Evolutionary conservation across 2,329 filamentous ascomycete species (phyloP).

Genomic region (Thielaviopsis euricoi): DNA sequence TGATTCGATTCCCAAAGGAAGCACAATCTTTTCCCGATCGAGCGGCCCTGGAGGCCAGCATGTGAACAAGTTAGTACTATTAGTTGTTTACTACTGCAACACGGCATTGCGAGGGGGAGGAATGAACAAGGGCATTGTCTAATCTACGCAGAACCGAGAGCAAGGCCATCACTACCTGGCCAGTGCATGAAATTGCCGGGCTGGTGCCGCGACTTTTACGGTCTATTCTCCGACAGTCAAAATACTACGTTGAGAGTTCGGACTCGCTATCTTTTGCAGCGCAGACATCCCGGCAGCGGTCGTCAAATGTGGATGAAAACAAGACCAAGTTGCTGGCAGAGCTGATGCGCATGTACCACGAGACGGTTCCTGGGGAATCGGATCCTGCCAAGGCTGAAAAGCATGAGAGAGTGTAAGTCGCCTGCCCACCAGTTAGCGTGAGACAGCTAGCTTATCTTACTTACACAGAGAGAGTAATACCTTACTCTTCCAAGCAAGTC

Average conservation of each 20-base stretch:
- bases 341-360: slow-evolving; percentile 29
- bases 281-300: slow-evolving; percentile 35
- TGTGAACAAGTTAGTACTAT: slow-evolving; percentile 39
- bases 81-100: no score
- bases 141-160: slow-evolving; percentile 34
- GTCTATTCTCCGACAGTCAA: slow-evolving; percentile 29
- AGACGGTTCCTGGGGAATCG: slow-evolving; percentile 29
- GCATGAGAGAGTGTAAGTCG: slow-evolving; percentile 29
- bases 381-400: slow-evolving; percentile 31
- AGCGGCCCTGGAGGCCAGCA: slow-evolving; percentile 46
- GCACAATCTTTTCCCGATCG: slow-evolving; percentile 38
- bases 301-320: slow-evolving; percentile 37
- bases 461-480: no score
- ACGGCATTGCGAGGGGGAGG: no score
- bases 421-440: no score
- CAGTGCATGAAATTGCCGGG: slow-evolving; percentile 28
- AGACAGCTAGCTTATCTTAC: neutral
- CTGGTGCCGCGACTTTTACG: slow-evolving; percentile 32
- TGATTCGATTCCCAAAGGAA: slow-evolving; percentile 31
- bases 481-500: no score
- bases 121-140: neutral
- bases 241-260: slow-evolving; percentile 34
- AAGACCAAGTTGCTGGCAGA: slow-evolving; percentile 31
- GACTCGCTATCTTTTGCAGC: slow-evolving; percentile 39
- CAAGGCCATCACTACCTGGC: slow-evolving; percentile 39